Conservation (phyloP, 1,284 basidiomycete genomes). For the Apiotrichum montevideense region DNA sequence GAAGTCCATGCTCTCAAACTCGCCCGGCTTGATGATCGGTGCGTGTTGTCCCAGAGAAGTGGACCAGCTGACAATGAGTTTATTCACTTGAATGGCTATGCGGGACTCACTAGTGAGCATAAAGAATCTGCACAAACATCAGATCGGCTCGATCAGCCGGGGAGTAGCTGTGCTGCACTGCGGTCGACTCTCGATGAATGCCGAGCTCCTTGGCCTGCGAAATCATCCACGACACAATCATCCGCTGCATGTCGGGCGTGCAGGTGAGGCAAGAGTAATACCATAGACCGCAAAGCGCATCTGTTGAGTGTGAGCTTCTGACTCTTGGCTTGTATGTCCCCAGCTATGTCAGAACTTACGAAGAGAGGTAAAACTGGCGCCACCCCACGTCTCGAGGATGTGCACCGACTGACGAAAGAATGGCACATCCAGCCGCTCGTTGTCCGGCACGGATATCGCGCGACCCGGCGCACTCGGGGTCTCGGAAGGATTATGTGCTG, state of each 20-base stretch:
- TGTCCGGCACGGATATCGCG: not conserved
- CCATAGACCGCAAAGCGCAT: constrained; percentile 10
- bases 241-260: constrained; percentile 6
- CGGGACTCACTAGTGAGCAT: constrained; percentile 13
- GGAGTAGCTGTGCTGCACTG: constrained; percentile 4
- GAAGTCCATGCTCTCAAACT: constrained; percentile 16
- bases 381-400: constrained; percentile 12
- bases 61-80: constrained; percentile 12
- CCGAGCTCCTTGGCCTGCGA: constrained; percentile 16
- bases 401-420: constrained; percentile 13
- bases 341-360: constrained; percentile 4
- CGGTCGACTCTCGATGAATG: constrained; percentile 11
- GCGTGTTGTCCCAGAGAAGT: constrained; percentile 4
- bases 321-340: no score
- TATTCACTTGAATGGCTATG: not conserved
- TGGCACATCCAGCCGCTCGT: constrained; percentile 13
- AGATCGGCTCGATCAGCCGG: constrained; percentile 16
- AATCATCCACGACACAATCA: constrained; percentile 17
- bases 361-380: constrained; percentile 14
- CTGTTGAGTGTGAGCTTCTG: not conserved
- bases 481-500: not conserved
- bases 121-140: constrained; percentile 16
- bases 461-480: not conserved
- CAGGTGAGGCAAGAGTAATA: constrained; percentile 15
- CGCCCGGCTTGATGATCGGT: constrained; percentile 14